Conservation (phyloP, 208 protist species). For the Leishmania amazonensis region DNA sequence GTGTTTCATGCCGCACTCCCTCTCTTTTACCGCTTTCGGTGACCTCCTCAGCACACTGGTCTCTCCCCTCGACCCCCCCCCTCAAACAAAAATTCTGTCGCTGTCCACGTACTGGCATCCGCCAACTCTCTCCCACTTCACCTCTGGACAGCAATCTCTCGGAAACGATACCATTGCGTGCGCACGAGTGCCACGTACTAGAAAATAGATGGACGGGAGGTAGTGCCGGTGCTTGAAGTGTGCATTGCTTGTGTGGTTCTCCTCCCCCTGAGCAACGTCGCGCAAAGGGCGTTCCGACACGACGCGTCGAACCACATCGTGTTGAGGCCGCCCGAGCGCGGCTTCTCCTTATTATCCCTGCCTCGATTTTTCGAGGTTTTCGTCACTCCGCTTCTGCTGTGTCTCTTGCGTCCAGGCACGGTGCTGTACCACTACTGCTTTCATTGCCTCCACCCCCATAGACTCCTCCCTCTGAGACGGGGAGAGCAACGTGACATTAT, state of each 20-base stretch:
- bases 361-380: not conserved
- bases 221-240: not conserved
- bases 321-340: not conserved
- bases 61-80: too few species aligned
- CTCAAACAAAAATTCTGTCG: not conserved
- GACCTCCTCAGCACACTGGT: not conserved
- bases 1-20: not conserved
- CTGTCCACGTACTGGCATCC: not conserved
- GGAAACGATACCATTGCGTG: not conserved
- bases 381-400: too few species aligned
- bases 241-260: not conserved
- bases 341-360: not conserved
- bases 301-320: not conserved
- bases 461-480: not conserved
- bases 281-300: not conserved
- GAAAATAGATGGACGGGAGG: not conserved
- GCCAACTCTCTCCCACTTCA: not conserved
- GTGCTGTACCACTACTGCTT: not conserved
- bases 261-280: not conserved
- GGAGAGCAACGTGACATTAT: not conserved
- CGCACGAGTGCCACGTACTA: not conserved
- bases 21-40: not conserved
- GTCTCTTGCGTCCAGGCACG: not conserved
- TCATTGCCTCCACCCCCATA: not conserved
- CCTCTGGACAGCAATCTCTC: not conserved